Conservation (phyloP, 2,329 filamentous ascomycete species). For the Escovopsis sp. region DNA sequence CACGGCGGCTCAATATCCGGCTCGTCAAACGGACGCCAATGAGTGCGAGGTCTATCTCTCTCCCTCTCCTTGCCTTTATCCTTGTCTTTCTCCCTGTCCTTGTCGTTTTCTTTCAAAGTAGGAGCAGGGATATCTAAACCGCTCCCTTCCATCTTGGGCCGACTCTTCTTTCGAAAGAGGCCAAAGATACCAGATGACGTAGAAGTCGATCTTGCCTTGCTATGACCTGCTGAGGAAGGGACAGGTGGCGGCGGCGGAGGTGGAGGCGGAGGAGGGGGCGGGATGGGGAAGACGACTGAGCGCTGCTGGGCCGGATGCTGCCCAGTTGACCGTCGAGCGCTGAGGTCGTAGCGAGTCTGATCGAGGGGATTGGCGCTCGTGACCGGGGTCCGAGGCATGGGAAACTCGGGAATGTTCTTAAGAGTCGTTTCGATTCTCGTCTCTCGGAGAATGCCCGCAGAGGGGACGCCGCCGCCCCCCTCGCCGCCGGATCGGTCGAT, state of each 20-base stretch:
- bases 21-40: slow-evolving; percentile 16
- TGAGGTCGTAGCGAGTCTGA: slow-evolving; percentile 5
- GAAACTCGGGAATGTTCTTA: slow-evolving; percentile 2
- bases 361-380: slow-evolving; percentile 3
- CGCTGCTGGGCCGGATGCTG: slow-evolving; percentile 1
- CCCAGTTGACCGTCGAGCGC: slow-evolving; percentile 1
- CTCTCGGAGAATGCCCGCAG: background rate
- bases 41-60: slow-evolving; percentile 6
- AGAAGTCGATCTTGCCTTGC: background rate
- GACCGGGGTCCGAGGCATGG: background rate
- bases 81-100: slow-evolving; percentile 4
- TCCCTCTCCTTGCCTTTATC: background rate
- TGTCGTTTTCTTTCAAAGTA: slow-evolving; percentile 2
- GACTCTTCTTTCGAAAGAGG: slow-evolving; percentile 14
- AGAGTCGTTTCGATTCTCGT: background rate
- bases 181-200: slow-evolving; percentile 10
- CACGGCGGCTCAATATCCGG: slow-evolving; percentile 9
- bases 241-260: background rate
- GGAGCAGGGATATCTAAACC: background rate
- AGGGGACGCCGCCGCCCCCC: background rate
- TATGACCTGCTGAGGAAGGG: background rate
- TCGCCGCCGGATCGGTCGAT: background rate
- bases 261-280: background rate
- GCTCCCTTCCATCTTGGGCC: slow-evolving; percentile 1
- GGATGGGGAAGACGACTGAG: background rate